Percentiles rank a stretch among this genome's conserved stretches.
These are phyloP conservation scores for Naegleria lovaniensis DNA, from an alignment of 208 protist genomes.

Conservation along the genomic window DNA sequence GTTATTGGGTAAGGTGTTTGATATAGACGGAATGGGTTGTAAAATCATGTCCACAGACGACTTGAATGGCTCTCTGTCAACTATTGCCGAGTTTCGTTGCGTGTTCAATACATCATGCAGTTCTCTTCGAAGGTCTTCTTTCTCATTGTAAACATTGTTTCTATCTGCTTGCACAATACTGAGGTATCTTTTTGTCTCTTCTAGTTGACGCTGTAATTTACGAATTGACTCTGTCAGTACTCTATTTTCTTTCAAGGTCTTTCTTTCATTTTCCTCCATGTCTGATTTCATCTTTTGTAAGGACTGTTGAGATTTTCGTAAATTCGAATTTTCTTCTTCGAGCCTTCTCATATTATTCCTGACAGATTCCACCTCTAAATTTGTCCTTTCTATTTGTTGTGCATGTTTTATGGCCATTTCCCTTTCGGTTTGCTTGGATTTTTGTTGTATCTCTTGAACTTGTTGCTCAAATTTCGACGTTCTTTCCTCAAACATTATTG, in stretches of 20 bases:
- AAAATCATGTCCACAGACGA: no score
- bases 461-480: background rate
- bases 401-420: no score
- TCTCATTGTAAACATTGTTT: background rate
- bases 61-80: background rate
- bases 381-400: background rate
- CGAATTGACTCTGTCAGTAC: background rate
- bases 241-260: background rate
- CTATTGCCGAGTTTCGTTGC: background rate
- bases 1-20: no score
- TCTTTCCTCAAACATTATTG: conserved; percentile 20
- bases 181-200: conserved; percentile 1
- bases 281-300: background rate
- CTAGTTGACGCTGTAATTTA: conserved; percentile 8
- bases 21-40: no score
- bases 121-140: background rate
- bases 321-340: background rate
- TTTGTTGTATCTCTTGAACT: background rate
- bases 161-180: conserved; percentile 7
- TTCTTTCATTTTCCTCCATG: background rate
- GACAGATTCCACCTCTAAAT: background rate
- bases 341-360: background rate
- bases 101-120: background rate
- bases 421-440: background rate
- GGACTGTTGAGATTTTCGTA: background rate